Evolutionary conservation across 2,329 filamentous ascomycete genomes (phyloP).

Genomic region (Moelleriella libera): DNA sequence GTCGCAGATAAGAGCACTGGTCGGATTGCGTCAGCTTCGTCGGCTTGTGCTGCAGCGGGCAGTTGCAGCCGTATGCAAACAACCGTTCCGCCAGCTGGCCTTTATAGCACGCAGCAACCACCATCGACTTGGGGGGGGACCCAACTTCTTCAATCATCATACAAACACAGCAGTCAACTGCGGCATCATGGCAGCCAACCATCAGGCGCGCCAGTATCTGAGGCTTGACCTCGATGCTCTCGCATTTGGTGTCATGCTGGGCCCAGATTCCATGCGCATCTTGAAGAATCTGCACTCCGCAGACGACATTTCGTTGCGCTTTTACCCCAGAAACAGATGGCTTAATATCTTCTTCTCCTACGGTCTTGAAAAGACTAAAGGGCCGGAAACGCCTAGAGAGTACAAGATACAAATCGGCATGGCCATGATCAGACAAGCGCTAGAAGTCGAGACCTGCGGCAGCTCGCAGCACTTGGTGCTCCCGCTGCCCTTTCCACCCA

Average conservation of each 20-base stretch:
- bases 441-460: slow-evolving; percentile 14
- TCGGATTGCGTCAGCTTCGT: not conserved
- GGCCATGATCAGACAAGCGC: slow-evolving; percentile 28
- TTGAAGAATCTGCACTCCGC: slow-evolving; percentile 27
- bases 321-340: slow-evolving; percentile 14
- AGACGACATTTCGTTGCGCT: slow-evolving; percentile 12
- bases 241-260: slow-evolving; percentile 47
- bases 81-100: not conserved
- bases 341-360: slow-evolving; percentile 18
- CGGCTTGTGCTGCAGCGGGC: not conserved
- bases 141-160: no score
- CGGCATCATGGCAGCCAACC: not conserved
- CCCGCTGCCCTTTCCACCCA: slow-evolving; percentile 31
- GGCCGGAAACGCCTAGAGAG: slow-evolving; percentile 6
- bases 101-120: not conserved
- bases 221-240: slow-evolving; percentile 30
- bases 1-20: no score
- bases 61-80: not conserved
- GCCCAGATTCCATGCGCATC: slow-evolving; percentile 40
- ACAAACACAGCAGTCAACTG: no score
- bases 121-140: not conserved
- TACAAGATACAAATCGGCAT: slow-evolving; percentile 32
- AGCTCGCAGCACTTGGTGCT: slow-evolving; percentile 27
- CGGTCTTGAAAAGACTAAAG: slow-evolving; percentile 1
- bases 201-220: slow-evolving; percentile 11